These are phyloP conservation scores for Suillus variegatus DNA, from an alignment of 768 basidiomycete genomes.

Conservation along the genomic window DNA sequence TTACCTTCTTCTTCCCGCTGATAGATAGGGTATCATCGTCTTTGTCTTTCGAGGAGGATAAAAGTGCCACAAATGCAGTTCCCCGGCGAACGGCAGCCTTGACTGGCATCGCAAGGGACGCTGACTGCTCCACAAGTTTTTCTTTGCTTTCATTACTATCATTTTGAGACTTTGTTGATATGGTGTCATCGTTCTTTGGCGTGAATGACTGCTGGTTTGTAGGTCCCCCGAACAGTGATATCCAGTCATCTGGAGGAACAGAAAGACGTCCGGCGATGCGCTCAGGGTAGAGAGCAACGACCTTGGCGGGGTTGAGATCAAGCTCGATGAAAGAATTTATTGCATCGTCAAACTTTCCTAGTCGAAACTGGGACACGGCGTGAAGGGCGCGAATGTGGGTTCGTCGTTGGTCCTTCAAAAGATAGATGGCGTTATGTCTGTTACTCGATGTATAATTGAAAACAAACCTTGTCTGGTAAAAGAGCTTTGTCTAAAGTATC, in stretches of 20 bases:
- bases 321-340: constrained; percentile 87
- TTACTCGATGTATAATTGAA: background rate
- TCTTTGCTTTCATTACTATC: constrained; percentile 25
- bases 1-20: constrained; percentile 34
- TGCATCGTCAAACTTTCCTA: constrained; percentile 69
- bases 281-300: constrained; percentile 86
- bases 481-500: constrained; percentile 62
- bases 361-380: constrained; percentile 76
- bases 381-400: constrained; percentile 69
- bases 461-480: constrained; percentile 65
- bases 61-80: constrained; percentile 56
- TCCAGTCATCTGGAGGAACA: constrained; percentile 71
- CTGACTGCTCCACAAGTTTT: constrained; percentile 32
- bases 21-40: constrained; percentile 70
- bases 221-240: constrained; percentile 82
- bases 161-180: constrained; percentile 28
- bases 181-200: constrained; percentile 26
- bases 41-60: constrained; percentile 36
- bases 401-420: constrained; percentile 50
- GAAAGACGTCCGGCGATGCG: constrained; percentile 77
- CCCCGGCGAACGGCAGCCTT: constrained; percentile 40
- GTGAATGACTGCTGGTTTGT: constrained; percentile 24
- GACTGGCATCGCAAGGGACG: constrained; percentile 42
- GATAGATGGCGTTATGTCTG: constrained; percentile 10
- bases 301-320: constrained; percentile 91